Percentiles rank a stretch among this genome's conserved stretches.
These are phyloP conservation scores for Malassezia caprae DNA, from an alignment of 1,284 basidiomycete genomes.

Conservation along the genomic window DNA sequence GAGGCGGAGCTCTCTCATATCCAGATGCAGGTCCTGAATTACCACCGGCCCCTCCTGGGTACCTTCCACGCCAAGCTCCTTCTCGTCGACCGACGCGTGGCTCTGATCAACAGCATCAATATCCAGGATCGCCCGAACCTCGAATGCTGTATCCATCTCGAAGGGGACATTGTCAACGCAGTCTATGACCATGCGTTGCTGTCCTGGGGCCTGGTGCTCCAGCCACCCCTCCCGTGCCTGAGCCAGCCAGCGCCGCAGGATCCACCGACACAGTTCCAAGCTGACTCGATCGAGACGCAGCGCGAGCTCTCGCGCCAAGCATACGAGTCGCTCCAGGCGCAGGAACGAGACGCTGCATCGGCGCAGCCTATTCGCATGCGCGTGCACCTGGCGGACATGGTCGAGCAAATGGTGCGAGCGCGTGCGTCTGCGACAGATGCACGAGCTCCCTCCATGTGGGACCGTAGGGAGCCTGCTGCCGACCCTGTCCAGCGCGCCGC, in stretches of 20 bases:
- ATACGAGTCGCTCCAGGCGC: conserved; percentile 25
- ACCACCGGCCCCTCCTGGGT: conserved; percentile 50
- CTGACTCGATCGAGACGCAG: conserved; percentile 16
- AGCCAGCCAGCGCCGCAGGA: conserved; percentile 40
- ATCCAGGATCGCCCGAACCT: conserved; percentile 55
- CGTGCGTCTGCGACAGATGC: conserved; percentile 10
- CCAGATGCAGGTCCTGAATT: conserved; percentile 44
- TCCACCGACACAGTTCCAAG: conserved; percentile 25
- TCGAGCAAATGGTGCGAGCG: conserved; percentile 28
- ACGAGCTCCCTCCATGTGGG: neutral
- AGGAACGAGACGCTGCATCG: conserved; percentile 37
- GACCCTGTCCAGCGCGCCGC: conserved; percentile 35
- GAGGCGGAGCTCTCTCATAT: conserved; percentile 35
- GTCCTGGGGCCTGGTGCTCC: conserved; percentile 57
- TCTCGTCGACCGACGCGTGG: conserved; percentile 63
- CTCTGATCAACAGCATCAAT: conserved; percentile 64
- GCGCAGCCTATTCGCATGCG: conserved; percentile 20
- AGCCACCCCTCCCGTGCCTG: conserved; percentile 57
- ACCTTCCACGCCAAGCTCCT: conserved; percentile 72
- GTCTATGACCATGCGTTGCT: conserved; percentile 66
- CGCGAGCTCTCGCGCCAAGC: conserved; percentile 26
- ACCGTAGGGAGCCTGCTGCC: neutral
- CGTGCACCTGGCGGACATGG: conserved; percentile 34
- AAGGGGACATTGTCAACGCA: conserved; percentile 62
- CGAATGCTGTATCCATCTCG: conserved; percentile 49